Evolutionary conservation across 305 asterid species (phyloP), one percentile per base, ranked within the genome.

Genomic region (Fraxinus sp.): DNA sequence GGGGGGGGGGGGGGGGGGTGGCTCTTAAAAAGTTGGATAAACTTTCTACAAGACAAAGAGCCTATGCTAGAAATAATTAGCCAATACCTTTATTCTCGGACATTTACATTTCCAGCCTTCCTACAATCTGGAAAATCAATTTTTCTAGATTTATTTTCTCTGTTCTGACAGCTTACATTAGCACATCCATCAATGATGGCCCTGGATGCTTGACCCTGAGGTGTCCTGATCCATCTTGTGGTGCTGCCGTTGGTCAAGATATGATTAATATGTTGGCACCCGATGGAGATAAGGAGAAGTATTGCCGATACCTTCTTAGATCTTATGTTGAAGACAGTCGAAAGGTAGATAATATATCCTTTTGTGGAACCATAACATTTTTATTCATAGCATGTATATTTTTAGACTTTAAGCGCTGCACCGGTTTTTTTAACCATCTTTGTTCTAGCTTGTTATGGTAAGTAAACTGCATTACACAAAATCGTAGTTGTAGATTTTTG

Each of bases 171-270:
- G 46, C 78, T 68, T 86, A 86, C 43, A 77, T 83, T 35, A 18
- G 64, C 18, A 77, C 82, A 33, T 81, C 89, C 5, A 84, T 86
- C 18, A 33, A 79, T 28, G 89, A 83, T 66, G 89, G 89, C 20
- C 83, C 89, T 33, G 89, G 89, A 71, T 86, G 87, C 13, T 80
- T 86, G 37, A 62, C 68, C 43, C 79, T 86, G 37, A 80, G 85
- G 22, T 86, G 89, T 62, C 87, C 89, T 24, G 85, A 77, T 35
- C 86, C 87, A 4, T 77, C 86, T 77, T 86, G 89, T 72, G 77
- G 57, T 14, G 83, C 77, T 74, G 87, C 87, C 36, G 81, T 86
- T n/a, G 9, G 77, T 16, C 75, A 68, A 66, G 85, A 81, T 32
- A 59, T 84, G 64, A 74, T 86, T 7, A 73, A 73, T 20, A 20